These are phyloP conservation scores for Chrysanthemum makinoi DNA, from an alignment of 129 eudicot species.

Conservation along the genomic window DNA sequence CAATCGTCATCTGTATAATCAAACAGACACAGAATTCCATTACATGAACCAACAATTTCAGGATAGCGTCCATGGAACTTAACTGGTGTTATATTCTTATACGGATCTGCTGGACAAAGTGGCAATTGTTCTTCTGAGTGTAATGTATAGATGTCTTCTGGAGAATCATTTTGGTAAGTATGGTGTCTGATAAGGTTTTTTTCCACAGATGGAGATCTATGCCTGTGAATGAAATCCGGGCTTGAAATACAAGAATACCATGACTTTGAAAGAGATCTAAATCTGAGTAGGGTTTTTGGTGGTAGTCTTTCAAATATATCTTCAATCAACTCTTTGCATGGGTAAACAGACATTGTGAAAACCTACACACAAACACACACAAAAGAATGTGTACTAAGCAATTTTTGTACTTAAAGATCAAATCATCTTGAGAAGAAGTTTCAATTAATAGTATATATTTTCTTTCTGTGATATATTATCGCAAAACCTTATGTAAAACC, in stretches of 20 bases:
- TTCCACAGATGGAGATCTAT: background rate
- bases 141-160: background rate
- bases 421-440: too few species aligned
- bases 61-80: background rate
- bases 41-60: background rate
- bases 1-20: background rate
- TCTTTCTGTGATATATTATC: too few species aligned
- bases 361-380: too few species aligned
- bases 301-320: background rate
- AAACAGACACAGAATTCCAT: background rate
- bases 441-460: too few species aligned
- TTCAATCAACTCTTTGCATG: too few species aligned
- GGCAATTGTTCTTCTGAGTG: background rate
- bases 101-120: background rate
- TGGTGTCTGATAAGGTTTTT: background rate
- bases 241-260: background rate
- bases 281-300: background rate
- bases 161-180: background rate
- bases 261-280: background rate
- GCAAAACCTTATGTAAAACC: too few species aligned
- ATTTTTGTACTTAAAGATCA: too few species aligned
- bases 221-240: background rate
- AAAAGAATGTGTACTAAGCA: too few species aligned
- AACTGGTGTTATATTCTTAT: background rate
- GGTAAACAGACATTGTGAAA: too few species aligned